Conservation (phyloP, 345 rosid genomes). For the Noccaea caerulescens region DNA sequence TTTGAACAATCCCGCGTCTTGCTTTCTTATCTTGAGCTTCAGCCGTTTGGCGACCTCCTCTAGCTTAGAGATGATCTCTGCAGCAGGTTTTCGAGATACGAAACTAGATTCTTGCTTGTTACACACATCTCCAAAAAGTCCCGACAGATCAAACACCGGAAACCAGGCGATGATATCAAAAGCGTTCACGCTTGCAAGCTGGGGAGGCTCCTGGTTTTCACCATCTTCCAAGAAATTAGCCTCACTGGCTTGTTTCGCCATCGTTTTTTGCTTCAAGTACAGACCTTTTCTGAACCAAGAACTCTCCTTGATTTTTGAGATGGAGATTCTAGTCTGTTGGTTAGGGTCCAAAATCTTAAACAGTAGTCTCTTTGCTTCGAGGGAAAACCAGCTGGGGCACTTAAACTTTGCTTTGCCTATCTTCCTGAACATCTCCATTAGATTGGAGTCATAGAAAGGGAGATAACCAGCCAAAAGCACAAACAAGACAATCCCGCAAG, state of each 20-base stretch:
- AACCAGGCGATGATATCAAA: constrained; percentile 72
- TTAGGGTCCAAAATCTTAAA: constrained; percentile 64
- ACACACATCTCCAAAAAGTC: constrained; percentile 54
- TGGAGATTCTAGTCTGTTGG: constrained; percentile 58
- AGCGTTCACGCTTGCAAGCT: constrained; percentile 61
- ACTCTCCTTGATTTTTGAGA: constrained; percentile 62
- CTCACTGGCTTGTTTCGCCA: constrained; percentile 47
- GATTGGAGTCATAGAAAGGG: constrained; percentile 74
- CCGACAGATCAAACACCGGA: constrained; percentile 65
- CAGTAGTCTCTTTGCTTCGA: constrained; percentile 60
- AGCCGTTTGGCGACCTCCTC: constrained; percentile 58
- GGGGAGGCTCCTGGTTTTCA: constrained; percentile 26
- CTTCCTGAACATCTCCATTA: constrained; percentile 83
- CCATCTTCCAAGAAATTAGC: constrained; percentile 29
- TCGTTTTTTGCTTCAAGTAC: constrained; percentile 48
- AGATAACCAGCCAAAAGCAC: constrained; percentile 79
- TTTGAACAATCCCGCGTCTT: constrained; percentile 68
- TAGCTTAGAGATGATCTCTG: constrained; percentile 64
- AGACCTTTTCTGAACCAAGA: constrained; percentile 73
- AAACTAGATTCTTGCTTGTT: constrained; percentile 62
- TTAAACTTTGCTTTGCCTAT: constrained; percentile 66
- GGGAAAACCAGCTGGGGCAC: constrained; percentile 67
- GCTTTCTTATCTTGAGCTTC: constrained; percentile 65
- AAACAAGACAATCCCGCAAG: constrained; percentile 79
- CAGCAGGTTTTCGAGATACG: constrained; percentile 61